Evolutionary conservation across 2,329 filamentous ascomycete genomes (phyloP).

Genomic region (Hypoxylon sp.): DNA sequence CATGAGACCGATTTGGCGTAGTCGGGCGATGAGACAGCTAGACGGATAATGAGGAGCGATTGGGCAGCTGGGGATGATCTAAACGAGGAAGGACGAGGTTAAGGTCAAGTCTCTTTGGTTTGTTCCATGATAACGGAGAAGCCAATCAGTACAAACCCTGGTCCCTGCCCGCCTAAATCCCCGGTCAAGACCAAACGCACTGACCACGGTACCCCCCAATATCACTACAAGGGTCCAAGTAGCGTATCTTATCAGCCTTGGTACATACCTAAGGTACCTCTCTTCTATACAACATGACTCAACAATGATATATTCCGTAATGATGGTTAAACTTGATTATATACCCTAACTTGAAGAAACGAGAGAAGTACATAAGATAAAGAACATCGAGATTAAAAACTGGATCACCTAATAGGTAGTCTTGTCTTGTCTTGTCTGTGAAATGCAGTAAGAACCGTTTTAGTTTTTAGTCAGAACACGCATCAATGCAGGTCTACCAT

Average conservation of each 20-base stretch:
- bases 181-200: conserved; percentile 19
- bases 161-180: conserved; percentile 15
- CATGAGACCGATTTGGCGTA: conserved; percentile 51
- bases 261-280: not conserved
- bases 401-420: not conserved
- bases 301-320: not conserved
- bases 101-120: conserved; percentile 33
- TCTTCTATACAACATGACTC: not conserved
- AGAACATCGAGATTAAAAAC: not conserved
- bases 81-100: conserved; percentile 44
- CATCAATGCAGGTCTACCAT: conserved; percentile 10
- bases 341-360: not conserved
- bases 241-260: conserved; percentile 6
- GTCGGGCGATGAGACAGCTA: conserved; percentile 42
- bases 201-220: conserved; percentile 26
- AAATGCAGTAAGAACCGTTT: conserved; percentile 11
- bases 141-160: conserved; percentile 33
- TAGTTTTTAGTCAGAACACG: conserved; percentile 10
- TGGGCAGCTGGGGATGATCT: conserved; percentile 43
- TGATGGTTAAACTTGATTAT: not conserved
- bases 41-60: conserved; percentile 40
- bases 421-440: too few relatives aligned
- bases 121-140: conserved; percentile 35
- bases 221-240: conserved; percentile 41
- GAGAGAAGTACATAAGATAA: not conserved